These are phyloP conservation scores for Backusella macrospora DNA, from an alignment of 192 early-diverging fungal genomes.

Conservation along the genomic window DNA sequence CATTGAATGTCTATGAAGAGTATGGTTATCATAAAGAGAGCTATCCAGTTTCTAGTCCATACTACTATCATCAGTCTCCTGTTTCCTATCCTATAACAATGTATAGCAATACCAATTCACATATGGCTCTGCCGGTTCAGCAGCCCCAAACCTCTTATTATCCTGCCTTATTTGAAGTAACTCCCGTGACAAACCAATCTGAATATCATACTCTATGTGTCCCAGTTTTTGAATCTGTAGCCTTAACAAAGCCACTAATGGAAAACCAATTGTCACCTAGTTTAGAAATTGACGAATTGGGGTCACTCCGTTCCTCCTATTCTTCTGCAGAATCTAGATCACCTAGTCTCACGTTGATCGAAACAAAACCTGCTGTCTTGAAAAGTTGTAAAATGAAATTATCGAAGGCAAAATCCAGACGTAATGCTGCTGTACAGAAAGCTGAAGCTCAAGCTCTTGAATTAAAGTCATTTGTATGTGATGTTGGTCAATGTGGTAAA, in stretches of 20 bases:
- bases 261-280: neutral
- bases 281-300: slow-evolving; percentile 12
- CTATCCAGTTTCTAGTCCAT: neutral
- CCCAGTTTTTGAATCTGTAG: neutral
- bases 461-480: slow-evolving; percentile 55
- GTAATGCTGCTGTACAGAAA: slow-evolving; percentile 55
- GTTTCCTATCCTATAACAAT: neutral
- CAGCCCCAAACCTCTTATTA: slow-evolving; percentile 16
- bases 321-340: neutral
- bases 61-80: slow-evolving; percentile 19
- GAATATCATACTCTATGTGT: neutral
- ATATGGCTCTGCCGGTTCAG: slow-evolving; percentile 14
- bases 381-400: slow-evolving; percentile 50
- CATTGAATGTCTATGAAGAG: slow-evolving; percentile 6
- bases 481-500: slow-evolving; percentile 55
- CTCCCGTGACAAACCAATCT: neutral
- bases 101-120: slow-evolving; percentile 5
- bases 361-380: slow-evolving; percentile 45
- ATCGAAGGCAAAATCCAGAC: slow-evolving; percentile 53
- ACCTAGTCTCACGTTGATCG: slow-evolving; percentile 27
- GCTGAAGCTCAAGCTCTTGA: slow-evolving; percentile 31
- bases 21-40: neutral
- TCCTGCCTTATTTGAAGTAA: slow-evolving; percentile 14
- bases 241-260: neutral
- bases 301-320: neutral